These are phyloP conservation scores for Saturnispora quitensis DNA, from an alignment of 805 yeast genomes.

Conservation along the genomic window DNA sequence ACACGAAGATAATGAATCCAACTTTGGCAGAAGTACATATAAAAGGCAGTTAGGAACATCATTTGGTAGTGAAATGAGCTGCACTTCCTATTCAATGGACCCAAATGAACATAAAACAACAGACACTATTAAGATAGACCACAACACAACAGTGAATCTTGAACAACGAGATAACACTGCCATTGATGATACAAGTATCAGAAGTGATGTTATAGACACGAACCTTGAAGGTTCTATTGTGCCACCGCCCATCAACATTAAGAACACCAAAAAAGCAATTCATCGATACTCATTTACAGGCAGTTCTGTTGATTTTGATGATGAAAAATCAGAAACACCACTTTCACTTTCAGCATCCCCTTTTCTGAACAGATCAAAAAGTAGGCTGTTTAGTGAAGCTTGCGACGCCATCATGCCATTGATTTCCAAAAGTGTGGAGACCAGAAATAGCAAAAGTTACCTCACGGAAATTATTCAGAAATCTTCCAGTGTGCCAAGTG, in stretches of 20 bases:
- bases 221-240: not conserved
- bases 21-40: constrained; percentile 6
- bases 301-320: constrained; percentile 27
- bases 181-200: not conserved
- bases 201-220: not conserved
- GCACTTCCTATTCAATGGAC: not conserved
- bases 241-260: constrained; percentile 16
- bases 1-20: constrained; percentile 11
- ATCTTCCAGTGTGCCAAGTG: constrained; percentile 5
- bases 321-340: constrained; percentile 25
- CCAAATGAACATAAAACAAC: constrained; percentile 17
- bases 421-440: constrained; percentile 9
- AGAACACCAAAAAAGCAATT: not conserved
- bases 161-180: not conserved
- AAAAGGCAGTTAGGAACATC: constrained; percentile 17
- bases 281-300: constrained; percentile 24
- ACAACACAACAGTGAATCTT: constrained; percentile 11
- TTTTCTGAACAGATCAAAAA: constrained; percentile 7
- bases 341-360: constrained; percentile 15
- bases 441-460: constrained; percentile 19
- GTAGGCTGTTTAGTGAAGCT: constrained; percentile 8
- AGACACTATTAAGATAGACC: constrained; percentile 13
- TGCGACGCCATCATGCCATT: constrained; percentile 10
- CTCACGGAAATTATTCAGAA: constrained; percentile 22
- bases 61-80: constrained; percentile 8